These are phyloP conservation scores for Barnettozyma populi DNA, from an alignment of 805 yeast species.

Conservation along the genomic window DNA sequence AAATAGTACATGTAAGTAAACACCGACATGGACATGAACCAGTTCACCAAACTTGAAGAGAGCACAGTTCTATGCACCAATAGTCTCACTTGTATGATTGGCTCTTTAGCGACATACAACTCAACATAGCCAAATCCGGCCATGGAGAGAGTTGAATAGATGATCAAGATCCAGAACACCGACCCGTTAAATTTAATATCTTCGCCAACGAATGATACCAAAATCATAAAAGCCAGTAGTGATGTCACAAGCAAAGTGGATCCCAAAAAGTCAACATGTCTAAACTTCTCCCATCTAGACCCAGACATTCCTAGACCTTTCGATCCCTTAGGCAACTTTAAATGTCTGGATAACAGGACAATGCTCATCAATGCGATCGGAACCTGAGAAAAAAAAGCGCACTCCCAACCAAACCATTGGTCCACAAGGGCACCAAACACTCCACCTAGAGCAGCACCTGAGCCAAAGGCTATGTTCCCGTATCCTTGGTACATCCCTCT, in stretches of 20 bases:
- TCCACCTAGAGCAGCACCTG: conserved; percentile 74
- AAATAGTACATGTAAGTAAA: conserved; percentile 61
- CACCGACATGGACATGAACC: conserved; percentile 64
- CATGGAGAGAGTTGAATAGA: conserved; percentile 29
- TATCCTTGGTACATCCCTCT: conserved; percentile 79
- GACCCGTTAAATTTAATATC: conserved; percentile 43
- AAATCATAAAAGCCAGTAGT: conserved; percentile 52
- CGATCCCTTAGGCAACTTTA: conserved; percentile 42
- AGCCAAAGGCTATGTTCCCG: conserved; percentile 65
- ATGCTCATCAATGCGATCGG: conserved; percentile 44
- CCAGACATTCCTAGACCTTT: conserved; percentile 49
- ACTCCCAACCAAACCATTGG: conserved; percentile 58
- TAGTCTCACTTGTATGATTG: conserved; percentile 57
- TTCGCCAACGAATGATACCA: conserved; percentile 63
- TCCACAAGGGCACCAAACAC: conserved; percentile 53
- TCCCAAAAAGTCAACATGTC: conserved; percentile 64
- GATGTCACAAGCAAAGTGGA: conserved; percentile 52
- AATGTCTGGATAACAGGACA: conserved; percentile 30
- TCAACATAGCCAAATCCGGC: conserved; percentile 40
- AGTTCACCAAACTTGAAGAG: conserved; percentile 59
- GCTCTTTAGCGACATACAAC: conserved; percentile 41
- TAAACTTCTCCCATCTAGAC: conserved; percentile 38
- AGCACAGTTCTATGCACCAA: conserved; percentile 52
- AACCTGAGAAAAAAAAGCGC: conserved; percentile 48
- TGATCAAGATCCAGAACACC: conserved; percentile 32